phyloP scores from a whole-genome alignment of 2,329 filamentous ascomycete species.

The Diaporthe batatas region DNA sequence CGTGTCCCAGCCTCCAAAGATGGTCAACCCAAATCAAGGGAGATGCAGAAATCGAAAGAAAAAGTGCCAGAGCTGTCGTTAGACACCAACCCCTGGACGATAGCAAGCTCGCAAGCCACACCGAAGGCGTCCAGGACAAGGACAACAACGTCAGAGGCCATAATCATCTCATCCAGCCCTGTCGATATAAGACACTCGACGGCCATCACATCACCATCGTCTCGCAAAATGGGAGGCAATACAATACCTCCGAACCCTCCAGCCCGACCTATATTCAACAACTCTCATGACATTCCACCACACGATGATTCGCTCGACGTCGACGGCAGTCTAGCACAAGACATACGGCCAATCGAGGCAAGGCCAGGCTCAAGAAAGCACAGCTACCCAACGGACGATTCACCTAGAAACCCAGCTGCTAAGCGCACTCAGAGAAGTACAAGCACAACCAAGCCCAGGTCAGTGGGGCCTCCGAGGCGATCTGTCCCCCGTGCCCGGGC shows the following conservation, averaged over 20 bases:
- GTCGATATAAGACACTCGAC: constrained; percentile 35
- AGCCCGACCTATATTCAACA: neutral
- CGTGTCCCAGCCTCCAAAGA: constrained; percentile 42
- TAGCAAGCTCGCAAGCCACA: constrained; percentile 54
- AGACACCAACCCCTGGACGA: constrained; percentile 56
- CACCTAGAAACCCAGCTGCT: constrained; percentile 10
- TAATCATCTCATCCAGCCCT: constrained; percentile 50
- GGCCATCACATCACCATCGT: constrained; percentile 9
- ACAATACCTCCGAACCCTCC: neutral
- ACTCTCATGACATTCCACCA: neutral
- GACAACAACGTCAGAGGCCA: constrained; percentile 41
- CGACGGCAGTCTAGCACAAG: neutral
- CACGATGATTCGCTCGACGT: neutral
- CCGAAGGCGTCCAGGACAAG: constrained; percentile 46
- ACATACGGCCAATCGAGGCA: neutral
- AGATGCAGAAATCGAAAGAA: constrained; percentile 41
- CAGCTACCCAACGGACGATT: neutral
- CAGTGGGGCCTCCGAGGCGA: neutral
- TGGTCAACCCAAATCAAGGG: constrained; percentile 47
- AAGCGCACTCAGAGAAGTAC: constrained; percentile 22
- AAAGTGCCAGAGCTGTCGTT: constrained; percentile 44
- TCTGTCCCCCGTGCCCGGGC: neutral
- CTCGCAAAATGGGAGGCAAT: neutral
- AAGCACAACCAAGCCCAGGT: neutral
- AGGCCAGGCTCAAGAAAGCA: constrained; percentile 7